These are phyloP conservation scores for Colletotrichum sansevieriae DNA, from an alignment of 2,329 filamentous ascomycete species.

Conservation along the genomic window DNA sequence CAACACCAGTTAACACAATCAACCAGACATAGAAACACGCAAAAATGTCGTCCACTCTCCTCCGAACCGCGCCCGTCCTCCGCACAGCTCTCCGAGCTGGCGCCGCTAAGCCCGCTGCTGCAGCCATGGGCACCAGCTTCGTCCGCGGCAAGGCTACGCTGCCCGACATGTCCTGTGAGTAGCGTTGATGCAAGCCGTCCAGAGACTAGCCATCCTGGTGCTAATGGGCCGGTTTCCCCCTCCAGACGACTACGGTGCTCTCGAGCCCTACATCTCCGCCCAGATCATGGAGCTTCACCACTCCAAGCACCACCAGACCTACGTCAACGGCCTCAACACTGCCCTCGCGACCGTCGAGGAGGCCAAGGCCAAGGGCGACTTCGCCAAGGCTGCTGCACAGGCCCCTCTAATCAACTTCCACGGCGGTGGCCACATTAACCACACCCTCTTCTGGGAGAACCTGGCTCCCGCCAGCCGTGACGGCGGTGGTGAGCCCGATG, in stretches of 20 bases:
- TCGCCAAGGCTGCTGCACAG: conserved; percentile 61
- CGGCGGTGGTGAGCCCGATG: conserved; percentile 70
- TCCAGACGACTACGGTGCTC: conserved; percentile 93
- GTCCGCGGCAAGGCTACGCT: conserved; percentile 91
- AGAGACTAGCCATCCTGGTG: not conserved
- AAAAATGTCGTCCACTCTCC: conserved; percentile 80
- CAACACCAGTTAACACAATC: conserved; percentile 1
- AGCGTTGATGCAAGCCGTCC: conserved; percentile 3
- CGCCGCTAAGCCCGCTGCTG: conserved; percentile 70
- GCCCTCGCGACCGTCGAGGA: conserved; percentile 78
- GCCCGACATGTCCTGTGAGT: conserved; percentile 80
- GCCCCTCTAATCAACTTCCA: conserved; percentile 79
- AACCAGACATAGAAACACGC: conserved; percentile 37
- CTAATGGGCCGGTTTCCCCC: not conserved
- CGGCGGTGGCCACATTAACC: conserved; percentile 88
- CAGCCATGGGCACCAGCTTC: conserved; percentile 81
- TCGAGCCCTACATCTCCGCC: conserved; percentile 86
- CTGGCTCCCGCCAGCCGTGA: conserved; percentile 76
- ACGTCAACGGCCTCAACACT: conserved; percentile 89
- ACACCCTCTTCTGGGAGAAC: conserved; percentile 89
- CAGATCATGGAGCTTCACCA: conserved; percentile 98
- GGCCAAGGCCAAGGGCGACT: conserved; percentile 74
- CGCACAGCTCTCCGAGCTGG: conserved; percentile 79
- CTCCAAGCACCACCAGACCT: conserved; percentile 94
- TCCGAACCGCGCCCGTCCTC: conserved; percentile 76